Percentiles rank a stretch among this genome's conserved stretches.
These are phyloP conservation scores for Colletotrichum aenigma DNA, from an alignment of 2,329 filamentous ascomycete species.

Conservation along the genomic window DNA sequence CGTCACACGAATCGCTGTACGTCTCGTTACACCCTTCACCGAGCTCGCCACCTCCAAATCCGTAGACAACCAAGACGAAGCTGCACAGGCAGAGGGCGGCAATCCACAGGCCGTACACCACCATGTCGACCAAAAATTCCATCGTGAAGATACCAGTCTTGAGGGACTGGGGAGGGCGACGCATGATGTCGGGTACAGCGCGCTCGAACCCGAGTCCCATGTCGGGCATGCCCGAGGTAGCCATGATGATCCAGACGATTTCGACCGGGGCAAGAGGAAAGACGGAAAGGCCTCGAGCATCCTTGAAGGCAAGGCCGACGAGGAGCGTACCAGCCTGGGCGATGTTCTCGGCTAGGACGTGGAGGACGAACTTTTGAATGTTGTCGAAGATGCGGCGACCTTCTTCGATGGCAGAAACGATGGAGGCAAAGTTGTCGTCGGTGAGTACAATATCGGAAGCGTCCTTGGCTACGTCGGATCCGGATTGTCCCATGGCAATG, in stretches of 20 bases:
- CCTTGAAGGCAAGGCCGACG: conserved; percentile 69
- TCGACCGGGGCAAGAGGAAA: conserved; percentile 70
- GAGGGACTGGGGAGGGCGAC: conserved; percentile 54
- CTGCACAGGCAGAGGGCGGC: conserved; percentile 46
- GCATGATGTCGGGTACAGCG: conserved; percentile 66
- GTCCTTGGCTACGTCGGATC: conserved; percentile 67
- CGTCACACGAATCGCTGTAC: conserved; percentile 53
- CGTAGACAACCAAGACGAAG: conserved; percentile 24
- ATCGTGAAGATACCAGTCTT: conserved; percentile 58
- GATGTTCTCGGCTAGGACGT: conserved; percentile 65
- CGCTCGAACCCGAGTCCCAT: conserved; percentile 72
- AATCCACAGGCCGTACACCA: conserved; percentile 66
- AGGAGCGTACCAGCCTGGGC: conserved; percentile 67
- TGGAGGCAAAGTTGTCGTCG: conserved; percentile 70
- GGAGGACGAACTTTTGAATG: conserved; percentile 68
- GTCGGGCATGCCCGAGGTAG: conserved; percentile 69
- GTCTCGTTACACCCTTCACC: conserved; percentile 57
- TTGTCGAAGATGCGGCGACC: conserved; percentile 70
- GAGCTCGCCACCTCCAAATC: conserved; percentile 52
- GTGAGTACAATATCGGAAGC: conserved; percentile 66
- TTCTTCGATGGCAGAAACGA: conserved; percentile 67
- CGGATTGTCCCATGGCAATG: conserved; percentile 68
- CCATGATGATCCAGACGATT: conserved; percentile 75
- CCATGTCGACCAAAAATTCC: conserved; percentile 63
- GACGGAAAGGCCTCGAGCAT: conserved; percentile 60